phyloP scores from a whole-genome alignment of 2,329 filamentous ascomycete species.

The Epichloe hybrida region DNA sequence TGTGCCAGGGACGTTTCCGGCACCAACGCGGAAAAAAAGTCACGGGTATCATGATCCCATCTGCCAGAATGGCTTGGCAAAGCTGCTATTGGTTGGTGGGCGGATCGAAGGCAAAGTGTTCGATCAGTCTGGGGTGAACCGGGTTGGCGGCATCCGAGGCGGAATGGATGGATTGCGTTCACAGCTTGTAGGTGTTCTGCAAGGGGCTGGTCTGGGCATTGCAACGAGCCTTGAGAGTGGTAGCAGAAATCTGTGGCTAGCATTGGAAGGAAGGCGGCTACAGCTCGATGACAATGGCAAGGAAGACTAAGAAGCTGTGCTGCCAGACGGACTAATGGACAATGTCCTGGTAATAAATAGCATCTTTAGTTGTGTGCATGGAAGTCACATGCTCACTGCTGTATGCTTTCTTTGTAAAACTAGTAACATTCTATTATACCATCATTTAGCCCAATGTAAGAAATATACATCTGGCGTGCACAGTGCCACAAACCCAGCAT shows the following conservation, averaged over 20 bases:
- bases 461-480: no score
- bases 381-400: neutral
- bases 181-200: slow-evolving; percentile 69
- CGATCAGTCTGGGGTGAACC: slow-evolving; percentile 54
- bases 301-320: neutral
- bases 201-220: slow-evolving; percentile 64
- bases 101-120: slow-evolving; percentile 77
- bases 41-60: slow-evolving; percentile 69
- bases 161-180: slow-evolving; percentile 68
- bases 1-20: slow-evolving; percentile 56
- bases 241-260: slow-evolving; percentile 71
- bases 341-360: neutral
- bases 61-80: slow-evolving; percentile 72
- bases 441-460: no score
- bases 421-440: no score
- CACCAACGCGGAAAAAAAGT: slow-evolving; percentile 60
- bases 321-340: neutral
- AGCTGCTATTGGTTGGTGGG: slow-evolving; percentile 76
- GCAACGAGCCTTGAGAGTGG: slow-evolving; percentile 69
- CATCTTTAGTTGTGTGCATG: neutral
- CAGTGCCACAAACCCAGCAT: no score
- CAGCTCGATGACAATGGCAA: slow-evolving; percentile 54
- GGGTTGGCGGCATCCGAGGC: slow-evolving; percentile 62
- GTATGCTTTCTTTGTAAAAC: neutral
- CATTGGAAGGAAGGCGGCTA: slow-evolving; percentile 67